These are phyloP conservation scores for Candida verbasci DNA, from an alignment of 805 yeast species.

Conservation along the genomic window DNA sequence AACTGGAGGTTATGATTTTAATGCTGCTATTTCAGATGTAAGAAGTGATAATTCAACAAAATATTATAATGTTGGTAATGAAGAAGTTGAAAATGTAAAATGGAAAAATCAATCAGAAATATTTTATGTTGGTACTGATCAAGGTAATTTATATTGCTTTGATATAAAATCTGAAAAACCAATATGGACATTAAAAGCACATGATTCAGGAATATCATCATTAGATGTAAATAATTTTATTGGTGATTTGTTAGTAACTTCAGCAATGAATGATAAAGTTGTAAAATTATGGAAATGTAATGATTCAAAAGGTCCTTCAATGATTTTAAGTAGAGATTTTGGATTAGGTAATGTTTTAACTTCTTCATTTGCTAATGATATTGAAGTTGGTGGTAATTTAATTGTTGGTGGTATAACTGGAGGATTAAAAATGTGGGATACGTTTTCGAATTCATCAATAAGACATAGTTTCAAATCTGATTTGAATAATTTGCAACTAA, in stretches of 20 bases:
- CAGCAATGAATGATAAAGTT: slow-evolving; percentile 86
- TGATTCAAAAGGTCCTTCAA: slow-evolving; percentile 55
- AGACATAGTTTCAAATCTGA: slow-evolving; percentile 63
- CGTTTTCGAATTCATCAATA: slow-evolving; percentile 75
- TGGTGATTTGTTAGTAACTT: slow-evolving; percentile 74
- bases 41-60: slow-evolving; percentile 63
- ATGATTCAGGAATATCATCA: slow-evolving; percentile 88
- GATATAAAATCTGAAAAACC: slow-evolving; percentile 76
- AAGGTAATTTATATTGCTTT: slow-evolving; percentile 83
- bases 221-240: slow-evolving; percentile 64
- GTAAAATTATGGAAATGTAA: slow-evolving; percentile 86
- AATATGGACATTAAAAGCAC: slow-evolving; percentile 95
- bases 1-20: slow-evolving; percentile 92
- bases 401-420: slow-evolving; percentile 85
- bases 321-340: slow-evolving; percentile 87
- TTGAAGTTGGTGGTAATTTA: slow-evolving; percentile 79
- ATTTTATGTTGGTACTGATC: slow-evolving; percentile 87
- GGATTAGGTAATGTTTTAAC: slow-evolving; percentile 91
- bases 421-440: slow-evolving; percentile 89
- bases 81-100: slow-evolving; percentile 78
- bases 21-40: slow-evolving; percentile 78
- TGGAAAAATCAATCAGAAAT: slow-evolving; percentile 60
- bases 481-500: slow-evolving; percentile 47
- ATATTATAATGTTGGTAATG: slow-evolving; percentile 61
- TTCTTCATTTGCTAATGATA: slow-evolving; percentile 78